phyloP scores from a whole-genome alignment of 2,329 filamentous ascomycete species.

The Talaromyces sp. region DNA sequence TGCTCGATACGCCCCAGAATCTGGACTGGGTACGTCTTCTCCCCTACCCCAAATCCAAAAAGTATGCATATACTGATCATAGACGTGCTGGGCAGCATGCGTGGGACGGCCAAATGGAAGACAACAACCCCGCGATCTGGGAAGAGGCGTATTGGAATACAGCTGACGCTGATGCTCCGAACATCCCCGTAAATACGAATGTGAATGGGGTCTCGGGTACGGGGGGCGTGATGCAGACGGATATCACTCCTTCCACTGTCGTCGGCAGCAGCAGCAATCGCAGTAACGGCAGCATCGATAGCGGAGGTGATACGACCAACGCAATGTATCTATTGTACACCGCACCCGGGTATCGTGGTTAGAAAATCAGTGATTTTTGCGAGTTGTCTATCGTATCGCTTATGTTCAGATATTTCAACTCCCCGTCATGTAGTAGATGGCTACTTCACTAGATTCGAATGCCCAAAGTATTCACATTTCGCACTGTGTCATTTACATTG shows the following conservation, averaged over 20 bases:
- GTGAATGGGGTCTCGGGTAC: not conserved
- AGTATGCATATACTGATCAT: not conserved
- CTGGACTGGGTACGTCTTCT: slow-evolving; percentile 33
- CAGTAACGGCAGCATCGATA: not conserved
- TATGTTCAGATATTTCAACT: not conserved
- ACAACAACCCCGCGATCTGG: slow-evolving; percentile 8
- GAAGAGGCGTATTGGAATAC: slow-evolving; percentile 13
- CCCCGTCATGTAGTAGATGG: no score
- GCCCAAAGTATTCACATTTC: not conserved
- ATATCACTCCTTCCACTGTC: not conserved
- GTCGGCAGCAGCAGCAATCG: no score
- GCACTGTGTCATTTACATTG: not conserved
- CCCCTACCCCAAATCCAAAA: not conserved
- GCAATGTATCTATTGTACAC: not conserved
- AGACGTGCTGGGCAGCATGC: slow-evolving; percentile 20
- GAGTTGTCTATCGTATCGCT: not conserved
- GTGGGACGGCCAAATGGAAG: slow-evolving; percentile 27
- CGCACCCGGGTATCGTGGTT: slow-evolving; percentile 1
- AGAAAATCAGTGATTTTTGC: not conserved
- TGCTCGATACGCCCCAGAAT: slow-evolving; percentile 32
- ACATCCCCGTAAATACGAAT: not conserved
- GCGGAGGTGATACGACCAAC: not conserved
- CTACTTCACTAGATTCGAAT: not conserved
- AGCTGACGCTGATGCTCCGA: not conserved
- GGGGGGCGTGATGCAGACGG: not conserved